These are phyloP conservation scores for Kingdonia uniflora DNA, from an alignment of 164 flowering plant species.

Conservation along the genomic window DNA sequence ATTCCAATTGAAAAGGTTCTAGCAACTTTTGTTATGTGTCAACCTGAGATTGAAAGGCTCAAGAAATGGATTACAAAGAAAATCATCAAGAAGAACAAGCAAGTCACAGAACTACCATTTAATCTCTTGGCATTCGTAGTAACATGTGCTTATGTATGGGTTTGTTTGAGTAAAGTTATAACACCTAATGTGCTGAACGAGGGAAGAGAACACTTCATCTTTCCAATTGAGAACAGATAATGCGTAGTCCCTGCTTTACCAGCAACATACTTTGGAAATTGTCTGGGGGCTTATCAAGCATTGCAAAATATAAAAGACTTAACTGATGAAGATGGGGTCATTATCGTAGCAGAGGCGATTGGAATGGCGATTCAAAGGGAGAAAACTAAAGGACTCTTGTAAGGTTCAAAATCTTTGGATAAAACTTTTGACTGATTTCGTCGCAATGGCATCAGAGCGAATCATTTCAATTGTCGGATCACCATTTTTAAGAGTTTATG, in stretches of 20 bases:
- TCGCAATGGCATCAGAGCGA: not conserved
- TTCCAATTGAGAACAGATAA: not conserved
- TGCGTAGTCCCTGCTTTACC: not conserved
- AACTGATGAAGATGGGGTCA: not conserved
- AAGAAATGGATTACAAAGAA: conserved; percentile 2
- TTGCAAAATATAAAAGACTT: not conserved
- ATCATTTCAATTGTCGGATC: conserved; percentile 15
- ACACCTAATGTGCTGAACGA: not conserved
- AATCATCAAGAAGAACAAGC: not conserved
- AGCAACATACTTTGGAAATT: not conserved
- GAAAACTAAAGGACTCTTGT: not conserved
- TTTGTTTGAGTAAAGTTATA: not conserved
- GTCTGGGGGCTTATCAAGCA: not conserved
- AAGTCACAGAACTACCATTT: not conserved
- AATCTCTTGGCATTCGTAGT: conserved; percentile 20
- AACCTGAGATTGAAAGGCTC: conserved; percentile 9
- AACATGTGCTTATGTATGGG: conserved; percentile 29
- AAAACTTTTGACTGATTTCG: not conserved
- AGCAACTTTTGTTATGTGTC: conserved; percentile 19
- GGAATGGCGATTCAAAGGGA: not conserved
- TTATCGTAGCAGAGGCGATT: not conserved
- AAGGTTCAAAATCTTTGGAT: not conserved
- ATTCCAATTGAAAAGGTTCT: conserved; percentile 9
- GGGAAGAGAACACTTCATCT: not conserved
- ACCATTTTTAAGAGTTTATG: conserved; percentile 18